Evolutionary conservation across 495 filamentous ascomycete species (phyloP), one percentile per base, ranked within the genome.

Genomic region (Xylaria nigripes): DNA sequence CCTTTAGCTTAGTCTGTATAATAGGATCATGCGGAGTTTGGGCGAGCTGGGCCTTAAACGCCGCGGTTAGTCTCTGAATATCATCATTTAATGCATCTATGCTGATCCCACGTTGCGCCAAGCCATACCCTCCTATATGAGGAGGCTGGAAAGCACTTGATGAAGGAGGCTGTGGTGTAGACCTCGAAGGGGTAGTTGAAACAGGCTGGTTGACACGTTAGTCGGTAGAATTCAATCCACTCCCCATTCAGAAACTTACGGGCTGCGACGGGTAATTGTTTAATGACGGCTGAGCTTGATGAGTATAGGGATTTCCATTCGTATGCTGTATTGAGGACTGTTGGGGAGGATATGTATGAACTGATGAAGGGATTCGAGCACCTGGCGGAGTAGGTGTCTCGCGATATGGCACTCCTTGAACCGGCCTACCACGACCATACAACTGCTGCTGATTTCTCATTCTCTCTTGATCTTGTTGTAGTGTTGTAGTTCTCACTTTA

Each of bases 21-120:
- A 80, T 79, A 68, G 75, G 71, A 74, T 96, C 86, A 71, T 80
- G 78, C 36, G 82, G 84, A 68, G 82, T 86, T 47, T 78, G 78
- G 56, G 84, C 85, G 70, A 86, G 86, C 56, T 88, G 84, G 55
- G 74, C 78, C 69, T 83, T 83, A 45, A 84, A 81, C 51, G 77
- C 72, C 59, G 72, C 69, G 65, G 96, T 89, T 50, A 96, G 74
- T 56, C 76, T 75, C 59, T 84, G 81, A 68, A 96, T 82, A 69
- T 95, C 90, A 73, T 80, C 79, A 68, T 89, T 87, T 66, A 97
- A 77, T 60, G 79, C 76, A 52, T 85, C 85, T 68, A 93, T 72
- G 68, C 80, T 85, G 73, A 75, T 71, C 45, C 67, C 73, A 58
- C 63, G 58, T 43, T 61, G 67, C 32, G 66, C 61, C 56, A 62